Evolutionary conservation across 805 yeast species (phyloP), one percentile per base, ranked within the genome.

Genomic region (Sungouiella thailandica): DNA sequence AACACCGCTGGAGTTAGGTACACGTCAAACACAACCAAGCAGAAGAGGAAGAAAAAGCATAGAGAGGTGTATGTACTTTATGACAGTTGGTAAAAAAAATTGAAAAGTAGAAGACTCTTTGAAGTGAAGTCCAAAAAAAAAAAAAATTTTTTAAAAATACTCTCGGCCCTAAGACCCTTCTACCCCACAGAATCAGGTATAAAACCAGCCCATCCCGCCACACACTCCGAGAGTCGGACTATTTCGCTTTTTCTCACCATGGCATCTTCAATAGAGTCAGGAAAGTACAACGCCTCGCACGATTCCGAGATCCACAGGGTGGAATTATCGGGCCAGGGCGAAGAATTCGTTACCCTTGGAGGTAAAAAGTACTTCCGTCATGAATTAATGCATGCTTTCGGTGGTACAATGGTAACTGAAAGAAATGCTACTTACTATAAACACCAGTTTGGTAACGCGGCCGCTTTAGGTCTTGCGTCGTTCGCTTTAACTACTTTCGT

Each of bases 301-400:
- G 18, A 8, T 12, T 9, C 11, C 15, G n/a, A 11, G 2, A 28
- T 23, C 52, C 37, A 31, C 4, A 9, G 4, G 16, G 32, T 46
- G 24, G 22, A 34, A 25, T 31, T 28, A 29, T 13, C 45, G 13
- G 63, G 70, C 11, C 65, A 59, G 23, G 73, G 68, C 33, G 57
- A 58, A 14, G 65, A 68, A 25, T 55, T 57, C 39, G 58, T 72
- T 25, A 60, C 60, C 36, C 60, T 72, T 27, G 71, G 69, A 33
- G 60, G 62, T 32, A 47, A 54, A 25, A 56, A 60, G 17, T 72
- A 76, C 54, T 62, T 65, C 36, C 68, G 74, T 34, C 65, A 65
- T 18, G 88, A 81, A 36, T 70, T 81, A 42, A 55, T 76, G 43
- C 63, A 64, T 22, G 87, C 85, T 2, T 78, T 80, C 49, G 84